These are phyloP conservation scores for Aspergillus novoparasiticus DNA, from an alignment of 2,329 filamentous ascomycete genomes.

Conservation along the genomic window DNA sequence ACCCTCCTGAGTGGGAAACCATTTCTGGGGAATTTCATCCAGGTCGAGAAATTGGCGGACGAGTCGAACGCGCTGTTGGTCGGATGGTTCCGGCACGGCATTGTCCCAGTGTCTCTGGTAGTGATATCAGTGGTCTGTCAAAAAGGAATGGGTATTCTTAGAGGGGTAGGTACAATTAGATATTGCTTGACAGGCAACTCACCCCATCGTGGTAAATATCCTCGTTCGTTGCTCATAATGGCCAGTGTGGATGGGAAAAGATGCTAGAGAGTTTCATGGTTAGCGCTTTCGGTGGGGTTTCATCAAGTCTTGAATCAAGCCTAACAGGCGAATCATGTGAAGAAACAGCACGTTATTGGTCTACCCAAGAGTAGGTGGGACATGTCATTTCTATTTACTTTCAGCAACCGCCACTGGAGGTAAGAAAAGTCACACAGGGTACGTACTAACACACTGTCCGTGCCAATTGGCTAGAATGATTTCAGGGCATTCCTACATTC, in stretches of 20 bases:
- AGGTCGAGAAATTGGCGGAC: slow-evolving; percentile 10
- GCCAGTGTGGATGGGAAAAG: neutral
- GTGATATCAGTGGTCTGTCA: neutral
- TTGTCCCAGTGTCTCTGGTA: slow-evolving; percentile 10
- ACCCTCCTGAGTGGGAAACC: neutral
- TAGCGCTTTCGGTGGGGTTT: neutral
- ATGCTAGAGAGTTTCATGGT: neutral
- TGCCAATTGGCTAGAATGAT: too few species aligned
- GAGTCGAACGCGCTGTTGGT: slow-evolving; percentile 10
- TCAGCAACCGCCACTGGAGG: too few species aligned
- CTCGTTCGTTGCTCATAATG: neutral
- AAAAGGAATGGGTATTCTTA: neutral
- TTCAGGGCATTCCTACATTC: too few species aligned
- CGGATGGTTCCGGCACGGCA: slow-evolving; percentile 1
- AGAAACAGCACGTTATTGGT: too few species aligned
- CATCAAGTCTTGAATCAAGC: neutral
- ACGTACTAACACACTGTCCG: too few species aligned
- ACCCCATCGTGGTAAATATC: slow-evolving; percentile 11
- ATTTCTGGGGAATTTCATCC: slow-evolving; percentile 12
- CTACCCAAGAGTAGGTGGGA: too few species aligned
- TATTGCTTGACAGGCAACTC: slow-evolving; percentile 14
- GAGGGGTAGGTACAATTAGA: slow-evolving; percentile 8
- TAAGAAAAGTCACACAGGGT: too few species aligned
- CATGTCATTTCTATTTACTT: too few species aligned
- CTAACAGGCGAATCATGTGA: neutral